Evolutionary conservation across 345 rosid species (phyloP), one percentile per base, ranked within the genome.

Genomic region (Iberis pinnata): DNA sequence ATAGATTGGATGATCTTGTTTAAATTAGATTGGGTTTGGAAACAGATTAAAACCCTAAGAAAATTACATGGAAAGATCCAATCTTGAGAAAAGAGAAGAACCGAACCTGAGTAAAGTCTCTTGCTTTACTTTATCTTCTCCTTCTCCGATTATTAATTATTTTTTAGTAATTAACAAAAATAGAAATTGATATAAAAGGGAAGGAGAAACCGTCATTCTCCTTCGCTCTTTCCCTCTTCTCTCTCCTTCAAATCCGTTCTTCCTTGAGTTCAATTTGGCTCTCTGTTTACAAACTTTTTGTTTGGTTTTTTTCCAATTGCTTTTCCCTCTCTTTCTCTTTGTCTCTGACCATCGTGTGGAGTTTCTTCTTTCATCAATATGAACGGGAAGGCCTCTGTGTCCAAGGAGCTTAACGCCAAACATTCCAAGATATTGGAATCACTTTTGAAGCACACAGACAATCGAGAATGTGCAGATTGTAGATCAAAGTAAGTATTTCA

Each of bases 401-500:
- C 95, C 61, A 86, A 77, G 60, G 95, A 86, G 68, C 87, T 82
- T 35, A 77, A 80, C 61, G 85, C 85, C 49, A 82, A 65, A 63
- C 95, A 86, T 57, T 52, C 73, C 46, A 86, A 86, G 95, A 83
- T 88, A 58, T 66, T 92, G 79, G 96, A 88, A 68, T 77, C 76
- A 49, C 89, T 92, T 39, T 75, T 92, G 48, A 92, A 87, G 74
- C 75, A 82, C 39, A 80, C 80, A 3, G 98, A 83, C 55, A 92
- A 85, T 70, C 62, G 80, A 75, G 96, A 92, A 65, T 92, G 98
- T 66, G 98, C 98, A 32, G 98, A 92, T 72, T 92, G 98, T 79
- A 80, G 79, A 85, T 71, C 72, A 82, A 85, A 73, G 98, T 92
- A 83, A 54, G 89, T 44, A 46, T 41, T 3, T 22, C 6, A 22